phyloP scores from a whole-genome alignment of 805 yeast species.

The Wickerhamomyces bovis region DNA sequence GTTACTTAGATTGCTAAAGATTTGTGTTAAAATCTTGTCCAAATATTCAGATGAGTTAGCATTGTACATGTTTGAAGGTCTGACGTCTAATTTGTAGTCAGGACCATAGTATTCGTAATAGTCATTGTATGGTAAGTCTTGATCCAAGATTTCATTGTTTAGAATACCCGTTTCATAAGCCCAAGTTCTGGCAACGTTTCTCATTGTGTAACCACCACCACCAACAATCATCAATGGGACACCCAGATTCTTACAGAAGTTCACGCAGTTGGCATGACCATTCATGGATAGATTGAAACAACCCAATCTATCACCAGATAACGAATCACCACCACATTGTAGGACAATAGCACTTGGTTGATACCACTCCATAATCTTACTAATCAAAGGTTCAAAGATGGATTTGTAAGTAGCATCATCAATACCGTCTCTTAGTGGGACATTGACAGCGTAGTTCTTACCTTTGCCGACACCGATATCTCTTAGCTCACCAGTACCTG shows the following conservation, averaged over 20 bases:
- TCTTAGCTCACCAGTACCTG: constrained; percentile 92
- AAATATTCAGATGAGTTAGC: constrained; percentile 10
- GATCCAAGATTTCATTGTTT: constrained; percentile 59
- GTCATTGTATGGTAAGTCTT: constrained; percentile 50
- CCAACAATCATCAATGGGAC: constrained; percentile 88
- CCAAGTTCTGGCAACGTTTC: constrained; percentile 94
- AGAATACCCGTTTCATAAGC: constrained; percentile 85
- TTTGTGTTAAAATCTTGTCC: constrained; percentile 8
- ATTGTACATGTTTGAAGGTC: constrained; percentile 53
- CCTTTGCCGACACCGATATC: constrained; percentile 90
- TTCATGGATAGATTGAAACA: constrained; percentile 87
- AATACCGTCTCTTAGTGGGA: constrained; percentile 91
- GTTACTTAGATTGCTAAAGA: constrained; percentile 52
- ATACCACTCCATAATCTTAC: constrained; percentile 51
- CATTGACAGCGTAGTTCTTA: constrained; percentile 79
- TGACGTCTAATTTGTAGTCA: constrained; percentile 57
- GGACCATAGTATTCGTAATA: constrained; percentile 66
- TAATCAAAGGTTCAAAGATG: constrained; percentile 83
- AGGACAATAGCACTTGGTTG: constrained; percentile 88
- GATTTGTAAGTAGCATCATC: constrained; percentile 91
- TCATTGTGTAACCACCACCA: constrained; percentile 97
- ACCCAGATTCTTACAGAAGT: constrained; percentile 81
- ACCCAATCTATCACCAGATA: constrained; percentile 90
- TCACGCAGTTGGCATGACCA: constrained; percentile 95
- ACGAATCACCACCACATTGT: constrained; percentile 96